Evolutionary conservation across 306 rosid genomes (phyloP).

Genomic region (Quercus bicolor): DNA sequence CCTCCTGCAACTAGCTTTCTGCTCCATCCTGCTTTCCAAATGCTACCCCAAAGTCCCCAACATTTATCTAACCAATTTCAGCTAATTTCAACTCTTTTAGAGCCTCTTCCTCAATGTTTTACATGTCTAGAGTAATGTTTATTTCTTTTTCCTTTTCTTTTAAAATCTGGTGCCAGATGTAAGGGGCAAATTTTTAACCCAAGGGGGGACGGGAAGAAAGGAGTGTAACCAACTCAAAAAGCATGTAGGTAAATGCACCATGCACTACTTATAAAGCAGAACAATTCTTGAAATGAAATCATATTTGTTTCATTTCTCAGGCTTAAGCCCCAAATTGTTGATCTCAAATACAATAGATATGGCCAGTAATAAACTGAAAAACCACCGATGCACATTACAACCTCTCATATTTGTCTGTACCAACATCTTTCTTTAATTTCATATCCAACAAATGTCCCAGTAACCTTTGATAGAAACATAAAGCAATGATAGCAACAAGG

Average conservation of each 20-base stretch:
- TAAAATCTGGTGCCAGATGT: too few relatives aligned
- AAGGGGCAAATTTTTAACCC: too few relatives aligned
- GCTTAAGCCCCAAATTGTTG: neutral
- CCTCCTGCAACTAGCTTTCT: too few relatives aligned
- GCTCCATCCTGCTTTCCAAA: too few relatives aligned
- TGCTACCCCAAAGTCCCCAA: too few relatives aligned
- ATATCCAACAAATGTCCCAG: conserved; percentile 28
- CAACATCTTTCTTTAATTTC: conserved; percentile 14
- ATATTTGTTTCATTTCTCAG: neutral
- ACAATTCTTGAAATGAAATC: neutral
- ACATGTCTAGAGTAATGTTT: too few relatives aligned
- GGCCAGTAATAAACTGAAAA: neutral
- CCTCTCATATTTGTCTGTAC: conserved; percentile 17
- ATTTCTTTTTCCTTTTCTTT: too few relatives aligned
- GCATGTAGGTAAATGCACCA: neutral
- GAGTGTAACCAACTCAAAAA: neutral
- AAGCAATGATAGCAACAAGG: conserved; percentile 4
- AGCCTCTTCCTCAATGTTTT: too few relatives aligned
- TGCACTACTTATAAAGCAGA: neutral
- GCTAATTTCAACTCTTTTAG: too few relatives aligned
- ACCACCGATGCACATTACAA: neutral
- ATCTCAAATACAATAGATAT: neutral
- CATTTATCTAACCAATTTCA: too few relatives aligned
- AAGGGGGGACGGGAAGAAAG: too few relatives aligned
- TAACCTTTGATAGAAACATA: conserved; percentile 33